These are phyloP conservation scores for Geotrichum aggregatum DNA, from an alignment of 1,139 yeast genomes.

Conservation along the genomic window DNA sequence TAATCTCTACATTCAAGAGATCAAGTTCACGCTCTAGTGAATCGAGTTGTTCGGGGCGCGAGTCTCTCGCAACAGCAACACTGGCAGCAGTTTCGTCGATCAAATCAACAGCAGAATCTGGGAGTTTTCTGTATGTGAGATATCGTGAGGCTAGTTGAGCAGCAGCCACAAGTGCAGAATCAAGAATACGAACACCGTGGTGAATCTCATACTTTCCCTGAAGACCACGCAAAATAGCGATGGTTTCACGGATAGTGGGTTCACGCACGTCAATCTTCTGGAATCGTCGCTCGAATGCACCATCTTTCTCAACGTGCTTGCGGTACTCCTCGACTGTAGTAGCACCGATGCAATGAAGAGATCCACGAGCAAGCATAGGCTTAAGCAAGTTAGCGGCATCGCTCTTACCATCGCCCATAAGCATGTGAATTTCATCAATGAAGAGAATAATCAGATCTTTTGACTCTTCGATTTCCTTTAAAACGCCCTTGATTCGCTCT, in stretches of 20 bases:
- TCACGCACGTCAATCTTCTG: conserved; percentile 95
- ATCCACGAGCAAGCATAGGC: conserved; percentile 96
- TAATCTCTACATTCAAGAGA: conserved; percentile 88
- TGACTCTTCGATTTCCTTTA: conserved; percentile 87
- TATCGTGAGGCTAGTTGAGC: conserved; percentile 94
- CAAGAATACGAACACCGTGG: conserved; percentile 95
- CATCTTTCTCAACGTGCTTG: conserved; percentile 89
- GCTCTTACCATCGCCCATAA: conserved; percentile 93
- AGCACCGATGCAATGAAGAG: conserved; percentile 96
- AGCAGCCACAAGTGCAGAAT: conserved; percentile 90
- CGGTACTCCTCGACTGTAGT: conserved; percentile 94
- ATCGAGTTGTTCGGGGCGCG: conserved; percentile 95
- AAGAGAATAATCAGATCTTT: conserved; percentile 81
- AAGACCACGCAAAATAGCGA: conserved; percentile 92
- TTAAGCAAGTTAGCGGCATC: conserved; percentile 96
- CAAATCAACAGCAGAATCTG: conserved; percentile 95
- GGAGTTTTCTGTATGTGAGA: conserved; percentile 89
- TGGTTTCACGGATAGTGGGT: conserved; percentile 86
- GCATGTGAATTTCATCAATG: conserved; percentile 96
- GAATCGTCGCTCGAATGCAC: conserved; percentile 97
- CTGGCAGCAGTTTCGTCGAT: conserved; percentile 97
- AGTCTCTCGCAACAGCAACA: conserved; percentile 96
- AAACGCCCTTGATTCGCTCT: conserved; percentile 93
- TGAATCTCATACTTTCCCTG: conserved; percentile 96
- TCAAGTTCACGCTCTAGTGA: conserved; percentile 88